These are phyloP conservation scores for Pseudogymnoascus sp. DNA, from an alignment of 2,329 filamentous ascomycete species.

Conservation along the genomic window DNA sequence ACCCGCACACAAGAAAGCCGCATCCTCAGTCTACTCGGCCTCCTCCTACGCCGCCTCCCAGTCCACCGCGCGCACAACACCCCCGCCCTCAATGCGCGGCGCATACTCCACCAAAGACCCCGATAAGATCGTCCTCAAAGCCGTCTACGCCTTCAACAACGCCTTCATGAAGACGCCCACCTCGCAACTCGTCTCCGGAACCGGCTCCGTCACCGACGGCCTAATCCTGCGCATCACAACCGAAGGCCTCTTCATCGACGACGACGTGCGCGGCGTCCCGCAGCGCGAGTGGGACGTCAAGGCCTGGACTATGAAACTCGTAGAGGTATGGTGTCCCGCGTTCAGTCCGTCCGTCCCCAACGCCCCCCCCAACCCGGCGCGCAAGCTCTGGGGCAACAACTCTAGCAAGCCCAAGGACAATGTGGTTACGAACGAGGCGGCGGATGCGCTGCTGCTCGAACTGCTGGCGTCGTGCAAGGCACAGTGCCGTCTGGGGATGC, in stretches of 20 bases:
- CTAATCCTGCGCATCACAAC: constrained; percentile 87
- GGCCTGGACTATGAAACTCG: constrained; percentile 89
- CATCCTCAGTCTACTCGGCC: constrained; percentile 69
- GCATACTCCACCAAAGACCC: constrained; percentile 85
- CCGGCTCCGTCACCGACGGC: constrained; percentile 81
- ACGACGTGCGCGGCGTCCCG: constrained; percentile 83
- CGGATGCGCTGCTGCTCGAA: constrained; percentile 56
- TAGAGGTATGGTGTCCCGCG: constrained; percentile 80
- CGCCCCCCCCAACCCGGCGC: constrained; percentile 31
- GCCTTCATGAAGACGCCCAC: constrained; percentile 80
- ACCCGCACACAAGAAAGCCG: constrained; percentile 54
- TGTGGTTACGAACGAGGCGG: constrained; percentile 48
- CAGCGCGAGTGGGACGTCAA: constrained; percentile 98
- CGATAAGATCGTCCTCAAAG: constrained; percentile 91
- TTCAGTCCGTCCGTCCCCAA: constrained; percentile 42
- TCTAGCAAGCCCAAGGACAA: constrained; percentile 31
- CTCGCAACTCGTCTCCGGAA: constrained; percentile 81
- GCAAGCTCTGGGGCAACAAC: constrained; percentile 37
- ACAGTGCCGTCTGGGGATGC: constrained; percentile 49
- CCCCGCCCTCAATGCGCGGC: constrained; percentile 69
- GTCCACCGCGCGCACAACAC: constrained; percentile 75
- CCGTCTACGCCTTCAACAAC: constrained; percentile 88
- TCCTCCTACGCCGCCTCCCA: constrained; percentile 80
- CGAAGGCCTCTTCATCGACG: constrained; percentile 93
- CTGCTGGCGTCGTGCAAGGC: constrained; percentile 59